Percentiles rank a stretch among this genome's conserved stretches.
Conservation (phyloP, 2,329 filamentous ascomycete species). For the Mycosphaerella sp. region DNA sequence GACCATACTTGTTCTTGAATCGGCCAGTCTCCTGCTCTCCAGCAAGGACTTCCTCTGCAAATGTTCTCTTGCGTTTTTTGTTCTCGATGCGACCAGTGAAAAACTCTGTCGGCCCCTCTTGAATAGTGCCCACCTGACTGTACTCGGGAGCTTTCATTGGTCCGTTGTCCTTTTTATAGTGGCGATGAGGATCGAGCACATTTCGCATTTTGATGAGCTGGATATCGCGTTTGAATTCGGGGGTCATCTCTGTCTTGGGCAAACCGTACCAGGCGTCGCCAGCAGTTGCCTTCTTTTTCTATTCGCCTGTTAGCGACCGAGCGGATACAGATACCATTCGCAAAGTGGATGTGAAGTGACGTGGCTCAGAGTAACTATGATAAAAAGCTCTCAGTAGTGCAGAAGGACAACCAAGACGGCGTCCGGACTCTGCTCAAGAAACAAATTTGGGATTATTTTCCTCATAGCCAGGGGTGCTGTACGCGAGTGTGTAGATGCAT, state of each 20-base stretch:
- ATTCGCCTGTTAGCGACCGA: slow-evolving; percentile 27
- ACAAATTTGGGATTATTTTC: slow-evolving; percentile 64
- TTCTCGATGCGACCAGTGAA: slow-evolving; percentile 74
- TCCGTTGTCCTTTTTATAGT: slow-evolving; percentile 79
- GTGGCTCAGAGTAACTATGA: slow-evolving; percentile 73
- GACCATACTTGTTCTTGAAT: slow-evolving; percentile 81
- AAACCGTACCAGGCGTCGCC: slow-evolving; percentile 83
- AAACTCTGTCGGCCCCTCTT: slow-evolving; percentile 84
- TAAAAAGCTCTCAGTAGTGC: slow-evolving; percentile 59
- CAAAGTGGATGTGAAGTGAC: slow-evolving; percentile 11
- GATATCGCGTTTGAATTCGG: slow-evolving; percentile 80
- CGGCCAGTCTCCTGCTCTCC: slow-evolving; percentile 59
- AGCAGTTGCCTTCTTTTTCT: slow-evolving; percentile 60
- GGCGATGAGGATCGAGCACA: slow-evolving; percentile 79
- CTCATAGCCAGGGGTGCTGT: slow-evolving; percentile 51
- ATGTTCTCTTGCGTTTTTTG: slow-evolving; percentile 79
- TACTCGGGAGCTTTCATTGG: slow-evolving; percentile 70
- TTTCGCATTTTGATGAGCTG: slow-evolving; percentile 85
- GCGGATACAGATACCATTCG: neutral
- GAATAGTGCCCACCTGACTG: slow-evolving; percentile 80
- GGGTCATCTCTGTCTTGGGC: slow-evolving; percentile 74
- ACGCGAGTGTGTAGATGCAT: slow-evolving; percentile 35
- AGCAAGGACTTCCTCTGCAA: slow-evolving; percentile 77
- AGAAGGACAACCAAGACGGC: slow-evolving; percentile 75
- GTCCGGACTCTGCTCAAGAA: slow-evolving; percentile 66